These are phyloP conservation scores for Rhodotorula kratochvilovae DNA, from an alignment of 768 basidiomycete species.

Conservation along the genomic window DNA sequence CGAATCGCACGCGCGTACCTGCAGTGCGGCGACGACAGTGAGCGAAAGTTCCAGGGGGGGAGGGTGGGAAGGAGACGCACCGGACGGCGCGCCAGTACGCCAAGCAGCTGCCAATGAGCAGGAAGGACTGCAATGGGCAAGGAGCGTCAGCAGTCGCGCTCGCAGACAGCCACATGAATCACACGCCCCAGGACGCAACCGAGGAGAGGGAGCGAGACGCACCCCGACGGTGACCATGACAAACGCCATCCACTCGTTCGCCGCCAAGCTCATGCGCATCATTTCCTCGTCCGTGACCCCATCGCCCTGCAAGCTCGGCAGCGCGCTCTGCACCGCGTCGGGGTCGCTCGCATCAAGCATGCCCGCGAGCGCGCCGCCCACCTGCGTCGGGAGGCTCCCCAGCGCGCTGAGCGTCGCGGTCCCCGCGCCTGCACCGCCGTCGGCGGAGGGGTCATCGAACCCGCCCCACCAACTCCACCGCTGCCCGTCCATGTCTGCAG, in stretches of 20 bases:
- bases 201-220: not conserved
- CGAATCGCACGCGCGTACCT: conserved; percentile 28
- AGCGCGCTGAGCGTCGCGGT: conserved; percentile 13
- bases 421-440: not conserved
- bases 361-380: not conserved
- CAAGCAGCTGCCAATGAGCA: conserved; percentile 31
- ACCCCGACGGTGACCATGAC: conserved; percentile 79
- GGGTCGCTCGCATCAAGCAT: conserved; percentile 26
- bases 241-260: conserved; percentile 85
- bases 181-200: no score
- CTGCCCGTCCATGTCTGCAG: not conserved
- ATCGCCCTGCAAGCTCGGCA: conserved; percentile 44
- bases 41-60: not conserved
- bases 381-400: conserved; percentile 28
- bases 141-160: not conserved
- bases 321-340: conserved; percentile 11
- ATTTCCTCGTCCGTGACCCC: conserved; percentile 27
- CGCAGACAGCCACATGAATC: no score
- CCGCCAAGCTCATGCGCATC: conserved; percentile 44
- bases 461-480: conserved; percentile 34
- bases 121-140: conserved; percentile 26
- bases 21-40: not conserved
- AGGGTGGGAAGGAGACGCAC: not conserved
- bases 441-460: not conserved
- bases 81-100: conserved; percentile 35